These are phyloP conservation scores for Aspergillus panamensis DNA, from an alignment of 495 filamentous ascomycete species.

Conservation along the genomic window DNA sequence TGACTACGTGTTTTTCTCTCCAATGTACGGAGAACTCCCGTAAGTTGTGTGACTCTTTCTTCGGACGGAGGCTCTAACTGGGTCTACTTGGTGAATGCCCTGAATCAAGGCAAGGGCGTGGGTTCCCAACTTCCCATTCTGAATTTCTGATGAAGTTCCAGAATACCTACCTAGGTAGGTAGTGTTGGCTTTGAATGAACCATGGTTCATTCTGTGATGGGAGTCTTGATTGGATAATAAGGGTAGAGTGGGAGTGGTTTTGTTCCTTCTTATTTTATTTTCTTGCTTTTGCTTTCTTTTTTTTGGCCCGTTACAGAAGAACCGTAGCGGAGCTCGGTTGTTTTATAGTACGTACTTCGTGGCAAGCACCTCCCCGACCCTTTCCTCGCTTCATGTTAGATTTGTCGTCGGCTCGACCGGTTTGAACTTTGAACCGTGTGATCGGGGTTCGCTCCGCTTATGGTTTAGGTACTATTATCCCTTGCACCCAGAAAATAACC, in stretches of 20 bases:
- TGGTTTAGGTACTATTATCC: not conserved
- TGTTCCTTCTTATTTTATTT: not conserved
- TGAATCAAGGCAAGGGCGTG: too few relatives aligned
- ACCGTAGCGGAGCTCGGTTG: conserved; percentile 1
- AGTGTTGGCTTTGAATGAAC: not conserved
- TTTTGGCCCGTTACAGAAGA: conserved; percentile 2
- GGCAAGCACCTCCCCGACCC: not conserved
- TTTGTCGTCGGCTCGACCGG: not conserved
- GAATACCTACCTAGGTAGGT: too few relatives aligned
- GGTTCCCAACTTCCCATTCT: too few relatives aligned
- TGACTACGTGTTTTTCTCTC: too few relatives aligned
- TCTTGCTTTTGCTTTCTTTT: not conserved
- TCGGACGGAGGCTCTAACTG: too few relatives aligned
- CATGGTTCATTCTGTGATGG: conserved; percentile 8
- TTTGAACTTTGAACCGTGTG: not conserved
- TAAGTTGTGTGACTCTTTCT: too few relatives aligned
- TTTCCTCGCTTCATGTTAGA: not conserved
- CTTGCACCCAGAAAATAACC: not conserved
- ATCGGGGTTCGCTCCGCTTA: not conserved
- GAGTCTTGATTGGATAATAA: not conserved
- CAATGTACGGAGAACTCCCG: too few relatives aligned
- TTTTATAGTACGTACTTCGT: not conserved
- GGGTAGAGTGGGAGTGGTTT: not conserved
- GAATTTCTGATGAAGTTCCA: not conserved
- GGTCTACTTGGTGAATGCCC: too few relatives aligned